Conservation (phyloP, 257 asterid genomes). For the Leptodermis oblonga region DNA sequence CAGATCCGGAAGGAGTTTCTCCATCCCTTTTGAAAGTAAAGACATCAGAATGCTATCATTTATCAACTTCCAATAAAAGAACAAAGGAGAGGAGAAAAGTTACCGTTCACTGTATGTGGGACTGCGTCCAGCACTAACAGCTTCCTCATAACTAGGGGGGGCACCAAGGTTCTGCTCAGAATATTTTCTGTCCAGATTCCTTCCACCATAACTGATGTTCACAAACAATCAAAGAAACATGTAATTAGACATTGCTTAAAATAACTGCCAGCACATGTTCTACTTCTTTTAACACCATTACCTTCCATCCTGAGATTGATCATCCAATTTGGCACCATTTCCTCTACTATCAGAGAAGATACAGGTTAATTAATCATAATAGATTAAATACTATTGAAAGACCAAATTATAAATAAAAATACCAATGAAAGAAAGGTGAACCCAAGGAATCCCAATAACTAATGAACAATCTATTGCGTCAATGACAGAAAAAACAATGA, state of each 20-base stretch:
- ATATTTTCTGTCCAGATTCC: slow-evolving; percentile 47
- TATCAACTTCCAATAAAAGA: slow-evolving; percentile 18
- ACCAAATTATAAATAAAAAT: too few species aligned
- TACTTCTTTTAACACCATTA: slow-evolving; percentile 18
- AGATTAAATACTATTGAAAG: not conserved
- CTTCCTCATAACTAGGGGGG: slow-evolving; percentile 91
- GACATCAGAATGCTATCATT: slow-evolving; percentile 24
- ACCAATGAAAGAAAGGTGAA: not conserved
- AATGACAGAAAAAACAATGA: not conserved
- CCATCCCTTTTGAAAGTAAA: slow-evolving; percentile 50
- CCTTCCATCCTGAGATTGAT: slow-evolving; percentile 86
- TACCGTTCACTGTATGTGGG: slow-evolving; percentile 76
- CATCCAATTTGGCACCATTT: slow-evolving; percentile 68
- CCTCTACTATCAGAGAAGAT: slow-evolving; percentile 40
- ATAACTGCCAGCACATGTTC: not conserved
- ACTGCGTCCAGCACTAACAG: slow-evolving; percentile 60
- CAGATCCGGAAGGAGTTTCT: slow-evolving; percentile 54
- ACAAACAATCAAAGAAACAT: slow-evolving; percentile 7
- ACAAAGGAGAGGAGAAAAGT: slow-evolving; percentile 14
- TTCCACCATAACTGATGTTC: slow-evolving; percentile 38
- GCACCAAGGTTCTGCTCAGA: slow-evolving; percentile 66
- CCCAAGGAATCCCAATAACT: not conserved
- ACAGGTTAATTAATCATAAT: slow-evolving; percentile 1
- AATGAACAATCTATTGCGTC: not conserved
- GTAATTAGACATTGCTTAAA: not conserved